Evolutionary conservation across 2,329 filamentous ascomycete genomes (phyloP), one percentile per base, ranked within the genome.

Genomic region (Incumbomyces delicatus): DNA sequence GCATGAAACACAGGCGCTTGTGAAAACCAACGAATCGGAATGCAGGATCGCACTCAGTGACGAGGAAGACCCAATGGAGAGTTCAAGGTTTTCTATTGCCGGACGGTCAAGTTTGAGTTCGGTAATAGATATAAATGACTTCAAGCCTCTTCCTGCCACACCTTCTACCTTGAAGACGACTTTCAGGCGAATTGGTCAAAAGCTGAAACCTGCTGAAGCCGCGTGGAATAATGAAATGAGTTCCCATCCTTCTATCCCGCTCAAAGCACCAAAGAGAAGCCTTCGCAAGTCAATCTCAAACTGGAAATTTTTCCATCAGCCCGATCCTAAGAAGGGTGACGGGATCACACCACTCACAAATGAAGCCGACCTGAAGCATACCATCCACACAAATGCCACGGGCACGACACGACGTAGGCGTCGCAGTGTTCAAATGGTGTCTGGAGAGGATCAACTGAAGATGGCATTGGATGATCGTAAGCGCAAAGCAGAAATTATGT

Each of bases 211-310:
- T n/a, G 14, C 34, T n/a, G 38, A 49, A 13, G 12, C 27, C 3
- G 38, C 18, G 12, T 12, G 18, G 0, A 98, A 85, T 65, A 95
- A 88, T 0, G 89, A 85, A 0, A 92, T 98, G 66, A 87, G 90
- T 61, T 12, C 40, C 2, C 41, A 6, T 3, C 47, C 32, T 27
- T 27, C 30, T 3, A 48, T 50, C 14, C 39, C 41, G 6, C 12
- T 27, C 16, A 44, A 50, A 16, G 29, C 43, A 39, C 53, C 50
- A 39, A 50, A 51, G 34, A 53, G 46, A 35, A 53, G 55, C 17
- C 46, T 57, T 2, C 45, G 56, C 13, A 56, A 54, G 32, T 57
- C 55, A 30, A 51, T 57, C 11, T 57, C 56, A 11, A 47, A 47
- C 39, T 58, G 56, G 55, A 43, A 42, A 38, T 42, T 50, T 10